Conservation (phyloP, 2,329 filamentous ascomycete genomes). For the Aspergillus puulaauensis region DNA sequence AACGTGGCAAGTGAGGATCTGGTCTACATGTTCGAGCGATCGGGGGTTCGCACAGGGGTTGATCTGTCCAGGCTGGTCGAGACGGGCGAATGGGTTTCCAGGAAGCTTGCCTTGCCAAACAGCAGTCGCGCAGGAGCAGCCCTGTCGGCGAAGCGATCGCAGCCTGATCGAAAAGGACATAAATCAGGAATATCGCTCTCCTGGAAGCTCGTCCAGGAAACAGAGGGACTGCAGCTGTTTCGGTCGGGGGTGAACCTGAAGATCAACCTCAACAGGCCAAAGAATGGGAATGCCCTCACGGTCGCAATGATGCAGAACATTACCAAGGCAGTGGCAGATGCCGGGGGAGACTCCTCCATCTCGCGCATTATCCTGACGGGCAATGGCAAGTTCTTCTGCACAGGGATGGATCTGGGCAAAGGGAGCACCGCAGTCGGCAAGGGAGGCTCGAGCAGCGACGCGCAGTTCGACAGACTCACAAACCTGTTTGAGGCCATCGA, state of each 20-base stretch:
- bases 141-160: conserved; percentile 16
- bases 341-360: conserved; percentile 25
- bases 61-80: conserved; percentile 62
- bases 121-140: conserved; percentile 20
- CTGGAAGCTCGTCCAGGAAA: conserved; percentile 21
- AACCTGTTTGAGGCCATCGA: conserved; percentile 42
- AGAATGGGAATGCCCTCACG: conserved; percentile 44
- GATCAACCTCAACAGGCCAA: conserved; percentile 34
- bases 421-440: conserved; percentile 22
- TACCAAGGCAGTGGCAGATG: conserved; percentile 26
- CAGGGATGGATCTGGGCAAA: conserved; percentile 40
- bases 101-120: conserved; percentile 20
- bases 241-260: conserved; percentile 32
- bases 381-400: conserved; percentile 42
- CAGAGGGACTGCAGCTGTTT: conserved; percentile 27
- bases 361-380: conserved; percentile 40
- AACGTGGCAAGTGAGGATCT: conserved; percentile 85
- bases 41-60: conserved; percentile 74
- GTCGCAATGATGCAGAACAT: conserved; percentile 35
- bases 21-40: conserved; percentile 62
- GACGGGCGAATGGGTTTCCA: conserved; percentile 72
- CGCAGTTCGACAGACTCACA: conserved; percentile 22
- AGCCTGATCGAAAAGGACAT: not conserved
- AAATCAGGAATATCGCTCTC: not conserved
- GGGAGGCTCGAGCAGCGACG: conserved; percentile 15